Evolutionary conservation across 768 basidiomycete genomes (phyloP).

Genomic region (Kwoniella sp.): DNA sequence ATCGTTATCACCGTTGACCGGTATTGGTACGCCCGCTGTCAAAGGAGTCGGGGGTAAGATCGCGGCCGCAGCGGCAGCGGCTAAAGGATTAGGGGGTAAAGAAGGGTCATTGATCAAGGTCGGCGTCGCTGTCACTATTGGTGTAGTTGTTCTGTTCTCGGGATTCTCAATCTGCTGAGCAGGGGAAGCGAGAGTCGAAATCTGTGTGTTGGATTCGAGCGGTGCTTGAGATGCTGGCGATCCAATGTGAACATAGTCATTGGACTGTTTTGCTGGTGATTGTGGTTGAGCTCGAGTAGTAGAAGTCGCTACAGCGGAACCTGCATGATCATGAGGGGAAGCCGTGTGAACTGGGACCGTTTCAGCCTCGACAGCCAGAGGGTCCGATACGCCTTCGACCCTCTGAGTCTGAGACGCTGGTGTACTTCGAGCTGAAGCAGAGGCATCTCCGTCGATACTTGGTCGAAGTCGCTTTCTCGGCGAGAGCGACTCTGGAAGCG

Average conservation of each 20-base stretch:
- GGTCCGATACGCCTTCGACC: background rate
- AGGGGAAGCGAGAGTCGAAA: background rate
- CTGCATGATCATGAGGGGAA: background rate
- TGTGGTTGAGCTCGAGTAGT: background rate
- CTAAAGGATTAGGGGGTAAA: background rate
- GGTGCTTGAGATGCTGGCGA: background rate
- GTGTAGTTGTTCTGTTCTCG: background rate
- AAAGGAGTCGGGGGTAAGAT: slow-evolving; percentile 30
- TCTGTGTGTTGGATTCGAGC: background rate
- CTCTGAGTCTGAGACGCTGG: background rate
- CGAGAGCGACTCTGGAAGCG: background rate
- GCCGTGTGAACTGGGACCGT: background rate
- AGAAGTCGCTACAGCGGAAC: background rate
- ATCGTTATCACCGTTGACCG: background rate
- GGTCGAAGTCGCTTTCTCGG: background rate
- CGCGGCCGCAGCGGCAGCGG: background rate
- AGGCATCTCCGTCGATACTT: background rate
- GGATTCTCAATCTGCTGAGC: background rate
- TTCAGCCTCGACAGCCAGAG: background rate
- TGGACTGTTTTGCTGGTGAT: background rate
- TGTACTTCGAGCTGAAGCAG: background rate
- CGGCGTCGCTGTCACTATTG: background rate
- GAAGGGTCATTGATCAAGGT: background rate
- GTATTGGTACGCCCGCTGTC: slow-evolving; percentile 18
- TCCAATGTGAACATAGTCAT: background rate